Conservation (phyloP, 2,329 filamentous ascomycete genomes). For the Tolypocladium ovalisporum region DNA sequence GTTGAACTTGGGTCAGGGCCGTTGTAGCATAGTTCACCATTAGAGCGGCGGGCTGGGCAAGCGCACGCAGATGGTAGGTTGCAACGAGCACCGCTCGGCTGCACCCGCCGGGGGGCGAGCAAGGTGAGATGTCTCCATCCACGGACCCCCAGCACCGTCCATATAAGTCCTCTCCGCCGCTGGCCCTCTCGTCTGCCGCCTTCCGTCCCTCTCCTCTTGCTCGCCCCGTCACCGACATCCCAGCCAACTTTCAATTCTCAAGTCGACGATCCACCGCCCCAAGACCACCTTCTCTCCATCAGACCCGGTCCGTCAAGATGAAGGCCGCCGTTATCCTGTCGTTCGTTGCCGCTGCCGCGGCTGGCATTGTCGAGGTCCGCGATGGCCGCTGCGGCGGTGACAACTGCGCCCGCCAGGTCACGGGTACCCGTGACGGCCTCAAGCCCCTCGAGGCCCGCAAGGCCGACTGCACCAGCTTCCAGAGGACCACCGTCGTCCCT, state of each 20-base stretch:
- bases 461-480: slow-evolving; percentile 29
- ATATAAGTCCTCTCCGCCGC: neutral
- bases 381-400: slow-evolving; percentile 24
- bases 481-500: slow-evolving; percentile 27
- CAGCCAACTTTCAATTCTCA: neutral
- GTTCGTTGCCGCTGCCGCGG: slow-evolving; percentile 24
- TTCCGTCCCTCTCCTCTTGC: neutral
- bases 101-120: neutral
- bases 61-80: neutral
- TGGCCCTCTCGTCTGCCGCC: neutral
- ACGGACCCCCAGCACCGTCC: neutral
- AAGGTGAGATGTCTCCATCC: neutral
- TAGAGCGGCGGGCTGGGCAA: neutral
- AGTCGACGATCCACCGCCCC: neutral
- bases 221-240: neutral
- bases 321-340: slow-evolving; percentile 28
- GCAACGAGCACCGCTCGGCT: neutral
- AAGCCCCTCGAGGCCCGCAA: slow-evolving; percentile 21
- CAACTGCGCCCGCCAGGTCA: slow-evolving; percentile 36
- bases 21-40: neutral
- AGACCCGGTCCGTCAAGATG: slow-evolving; percentile 19
- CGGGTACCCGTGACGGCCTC: slow-evolving; percentile 28
- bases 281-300: neutral
- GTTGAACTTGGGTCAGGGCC: neutral
- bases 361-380: slow-evolving; percentile 22